Conservation (phyloP, 352 stramenopile species). For the Phytophthora melonis region DNA sequence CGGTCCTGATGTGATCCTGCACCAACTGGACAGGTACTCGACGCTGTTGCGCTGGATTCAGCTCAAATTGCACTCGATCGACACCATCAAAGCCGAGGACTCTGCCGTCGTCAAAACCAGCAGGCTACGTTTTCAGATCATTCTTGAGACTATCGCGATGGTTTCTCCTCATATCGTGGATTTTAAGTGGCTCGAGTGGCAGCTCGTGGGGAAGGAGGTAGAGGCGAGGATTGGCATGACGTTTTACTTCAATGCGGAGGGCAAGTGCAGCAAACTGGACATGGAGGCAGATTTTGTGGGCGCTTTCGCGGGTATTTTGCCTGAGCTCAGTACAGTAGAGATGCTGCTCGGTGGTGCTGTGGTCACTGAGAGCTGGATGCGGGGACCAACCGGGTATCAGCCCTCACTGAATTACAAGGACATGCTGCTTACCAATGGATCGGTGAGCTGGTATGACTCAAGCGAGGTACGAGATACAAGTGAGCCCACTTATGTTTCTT, state of each 20-base stretch:
- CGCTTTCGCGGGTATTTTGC: background rate
- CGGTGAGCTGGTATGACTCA: too few relatives aligned
- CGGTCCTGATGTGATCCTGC: background rate
- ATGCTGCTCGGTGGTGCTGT: too few relatives aligned
- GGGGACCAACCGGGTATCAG: too few relatives aligned
- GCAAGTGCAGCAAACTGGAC: background rate
- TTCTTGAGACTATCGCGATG: background rate
- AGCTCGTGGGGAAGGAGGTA: background rate
- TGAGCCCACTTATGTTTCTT: too few relatives aligned
- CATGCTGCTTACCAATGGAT: too few relatives aligned
- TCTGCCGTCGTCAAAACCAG: background rate
- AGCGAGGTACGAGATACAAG: too few relatives aligned
- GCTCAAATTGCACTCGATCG: background rate
- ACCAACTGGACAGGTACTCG: conserved; percentile 2
- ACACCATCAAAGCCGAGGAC: background rate
- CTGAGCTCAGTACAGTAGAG: background rate
- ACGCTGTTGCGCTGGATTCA: background rate
- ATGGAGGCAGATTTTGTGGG: background rate
- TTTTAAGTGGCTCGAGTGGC: background rate
- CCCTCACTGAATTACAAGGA: too few relatives aligned
- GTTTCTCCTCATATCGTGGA: background rate
- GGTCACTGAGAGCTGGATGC: too few relatives aligned
- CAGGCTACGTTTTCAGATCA: background rate
- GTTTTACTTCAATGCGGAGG: conserved; percentile 4
- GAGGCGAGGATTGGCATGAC: background rate